Conservation (phyloP, 352 stramenopile species). For the Globisporangium solare region DNA sequence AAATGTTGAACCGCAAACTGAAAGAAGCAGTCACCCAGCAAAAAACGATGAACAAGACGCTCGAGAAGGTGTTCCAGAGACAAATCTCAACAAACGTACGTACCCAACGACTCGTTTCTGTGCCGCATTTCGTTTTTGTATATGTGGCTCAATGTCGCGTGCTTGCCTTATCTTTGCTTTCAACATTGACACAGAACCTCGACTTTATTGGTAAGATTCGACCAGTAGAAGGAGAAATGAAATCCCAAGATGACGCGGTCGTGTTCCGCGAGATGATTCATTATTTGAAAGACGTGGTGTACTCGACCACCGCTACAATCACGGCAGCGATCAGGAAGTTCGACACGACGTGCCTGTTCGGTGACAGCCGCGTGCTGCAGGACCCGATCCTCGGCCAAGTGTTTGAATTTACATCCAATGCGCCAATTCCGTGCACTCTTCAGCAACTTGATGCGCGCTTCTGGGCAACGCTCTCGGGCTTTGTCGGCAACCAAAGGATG, state of each 20-base stretch:
- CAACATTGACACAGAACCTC: slow-evolving; percentile 2
- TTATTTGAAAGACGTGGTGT: slow-evolving; percentile 5
- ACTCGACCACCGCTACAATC: background rate
- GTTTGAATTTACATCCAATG: slow-evolving; percentile 9
- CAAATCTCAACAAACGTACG: slow-evolving; percentile 11
- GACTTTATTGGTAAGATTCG: slow-evolving; percentile 7
- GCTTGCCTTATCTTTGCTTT: background rate
- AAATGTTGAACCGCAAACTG: slow-evolving; percentile 10
- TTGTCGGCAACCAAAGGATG: background rate
- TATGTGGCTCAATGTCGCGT: too few relatives aligned
- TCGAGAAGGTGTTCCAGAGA: slow-evolving; percentile 7
- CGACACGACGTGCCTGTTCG: slow-evolving; percentile 1
- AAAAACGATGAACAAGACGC: slow-evolving; percentile 4
- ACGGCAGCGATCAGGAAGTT: background rate
- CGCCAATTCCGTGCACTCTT: background rate
- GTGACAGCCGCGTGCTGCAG: slow-evolving; percentile 1
- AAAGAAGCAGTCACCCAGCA: slow-evolving; percentile 8
- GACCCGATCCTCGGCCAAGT: slow-evolving; percentile 2
- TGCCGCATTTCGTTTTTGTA: too few relatives aligned
- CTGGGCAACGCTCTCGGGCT: slow-evolving; percentile 2
- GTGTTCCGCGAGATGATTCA: background rate
- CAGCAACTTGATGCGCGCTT: background rate
- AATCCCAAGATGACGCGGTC: background rate
- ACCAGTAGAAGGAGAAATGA: slow-evolving; percentile 1
- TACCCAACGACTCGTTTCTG: background rate